A percentile compares a stretch with the other conserved stretches of the same genome.
Evolutionary conservation across 495 filamentous ascomycete genomes (phyloP).

Genomic region (Usnea hakonensis): DNA sequence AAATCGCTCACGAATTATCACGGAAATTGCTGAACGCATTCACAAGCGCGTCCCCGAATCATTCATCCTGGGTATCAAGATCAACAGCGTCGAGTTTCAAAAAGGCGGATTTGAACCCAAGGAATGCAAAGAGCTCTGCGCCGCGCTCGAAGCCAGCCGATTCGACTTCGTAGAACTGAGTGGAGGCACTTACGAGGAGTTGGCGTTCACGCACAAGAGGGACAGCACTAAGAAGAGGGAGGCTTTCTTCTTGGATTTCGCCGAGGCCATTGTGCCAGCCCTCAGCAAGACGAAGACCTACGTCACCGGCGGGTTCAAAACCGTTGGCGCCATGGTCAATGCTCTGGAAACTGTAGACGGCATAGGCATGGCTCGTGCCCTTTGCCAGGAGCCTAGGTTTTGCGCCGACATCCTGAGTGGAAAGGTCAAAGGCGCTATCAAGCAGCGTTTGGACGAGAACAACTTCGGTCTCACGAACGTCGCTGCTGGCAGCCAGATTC

Average conservation of each 20-base stretch:
- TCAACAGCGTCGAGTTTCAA: constrained; percentile 65
- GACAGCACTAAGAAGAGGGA: constrained; percentile 52
- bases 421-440: constrained; percentile 39
- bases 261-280: constrained; percentile 49
- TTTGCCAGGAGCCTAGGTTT: constrained; percentile 45
- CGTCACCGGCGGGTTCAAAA: constrained; percentile 56
- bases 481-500: constrained; percentile 43
- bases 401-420: constrained; percentile 42
- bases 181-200: constrained; percentile 55
- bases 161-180: constrained; percentile 61
- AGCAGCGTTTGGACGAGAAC: constrained; percentile 38
- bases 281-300: constrained; percentile 48
- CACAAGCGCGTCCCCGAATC: constrained; percentile 30
- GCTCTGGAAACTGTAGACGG: constrained; percentile 51
- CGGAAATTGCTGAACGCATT: constrained; percentile 46
- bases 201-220: constrained; percentile 45
- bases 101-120: constrained; percentile 48
- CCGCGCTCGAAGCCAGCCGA: constrained; percentile 42
- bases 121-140: constrained; percentile 49
- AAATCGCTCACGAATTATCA: constrained; percentile 50
- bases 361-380: constrained; percentile 47
- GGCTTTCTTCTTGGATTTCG: constrained; percentile 61
- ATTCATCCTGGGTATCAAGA: constrained; percentile 58
- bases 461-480: constrained; percentile 40
- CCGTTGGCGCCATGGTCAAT: constrained; percentile 53